Conservation (phyloP, 345 rosid genomes). For the Erodium maritimum region DNA sequence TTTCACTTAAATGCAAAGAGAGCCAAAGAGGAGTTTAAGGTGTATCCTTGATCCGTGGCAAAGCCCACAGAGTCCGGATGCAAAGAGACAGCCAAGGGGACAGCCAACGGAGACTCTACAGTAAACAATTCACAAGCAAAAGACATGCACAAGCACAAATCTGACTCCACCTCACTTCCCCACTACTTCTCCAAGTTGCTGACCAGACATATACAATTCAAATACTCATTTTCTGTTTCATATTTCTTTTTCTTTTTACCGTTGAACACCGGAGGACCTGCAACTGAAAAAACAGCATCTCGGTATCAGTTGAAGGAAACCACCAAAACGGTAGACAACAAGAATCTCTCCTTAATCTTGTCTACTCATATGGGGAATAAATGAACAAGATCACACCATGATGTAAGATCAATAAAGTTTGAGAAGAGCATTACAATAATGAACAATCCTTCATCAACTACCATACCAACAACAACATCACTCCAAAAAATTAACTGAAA, state of each 20-base stretch:
- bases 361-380: slow-evolving; percentile 20
- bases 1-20: slow-evolving; percentile 41
- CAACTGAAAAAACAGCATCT: slow-evolving; percentile 84
- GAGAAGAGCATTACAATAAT: slow-evolving; percentile 6
- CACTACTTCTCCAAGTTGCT: slow-evolving; percentile 15
- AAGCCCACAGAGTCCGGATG: slow-evolving; percentile 52
- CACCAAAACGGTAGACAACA: slow-evolving; percentile 67
- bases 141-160: slow-evolving; percentile 37
- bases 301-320: slow-evolving; percentile 54
- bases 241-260: slow-evolving; percentile 21
- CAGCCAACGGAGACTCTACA: slow-evolving; percentile 37
- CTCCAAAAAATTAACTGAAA: slow-evolving; percentile 27
- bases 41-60: slow-evolving; percentile 50
- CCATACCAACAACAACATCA: slow-evolving; percentile 23
- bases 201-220: no score
- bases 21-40: slow-evolving; percentile 23
- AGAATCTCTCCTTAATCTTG: slow-evolving; percentile 47
- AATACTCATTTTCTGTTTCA: no score
- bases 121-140: slow-evolving; percentile 34
- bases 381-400: slow-evolving; percentile 20
- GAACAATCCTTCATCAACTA: slow-evolving; percentile 31
- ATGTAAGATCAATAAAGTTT: slow-evolving; percentile 5
- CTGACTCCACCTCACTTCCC: slow-evolving; percentile 33
- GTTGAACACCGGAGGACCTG: slow-evolving; percentile 56
- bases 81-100: slow-evolving; percentile 38